Evolutionary conservation across 106 monocot species (phyloP), one percentile per base, ranked within the genome.

Genomic region (Dendrobium officinale): DNA sequence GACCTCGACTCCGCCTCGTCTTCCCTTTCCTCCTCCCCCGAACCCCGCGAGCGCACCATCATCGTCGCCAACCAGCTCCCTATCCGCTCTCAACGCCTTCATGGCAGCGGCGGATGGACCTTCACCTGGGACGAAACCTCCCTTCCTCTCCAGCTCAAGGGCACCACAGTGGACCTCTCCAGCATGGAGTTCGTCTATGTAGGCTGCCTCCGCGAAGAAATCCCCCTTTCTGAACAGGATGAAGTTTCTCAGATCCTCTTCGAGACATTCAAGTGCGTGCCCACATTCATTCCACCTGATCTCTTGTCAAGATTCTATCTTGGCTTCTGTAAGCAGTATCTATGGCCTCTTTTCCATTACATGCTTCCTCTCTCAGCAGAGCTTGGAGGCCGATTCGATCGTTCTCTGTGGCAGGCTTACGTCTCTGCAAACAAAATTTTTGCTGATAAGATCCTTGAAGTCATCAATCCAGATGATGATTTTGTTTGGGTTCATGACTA

Each of bases 161-260:
- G 87, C 74, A 77, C 77, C 64, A 77, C 84, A 41, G 74, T 13
- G 40, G 96, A 93, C 17, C 90, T 91, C 0, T 91, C 91, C 29
- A 93, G 90, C 83, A 96, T 93, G 96, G 93, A 93, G 81, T 74
- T 89, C 77, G 37, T 85, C 77, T 87, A 86, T 67, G 82, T 89
- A 8, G 89, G 89, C 26, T 87, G 82, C 64, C 86, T 89, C 3
- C 84, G 86, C 20, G 84, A 84, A 7, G 86, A 86, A 48, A 80
- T 86, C 11, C 82, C 84, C 37, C 22, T 42, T 7, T 29, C 80
- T 10, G 89, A 89, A 9, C 89, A 89, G 42, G 89, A 89, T 20
- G 83, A 77, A 44, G 86, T 89, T 33, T 78, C 79, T 31, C 83
- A 82, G 72, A 70, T 47, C 45, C 88, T 89, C 24, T 84, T 89